A percentile compares a stretch with the other conserved stretches of the same genome.
Evolutionary conservation across 1,139 yeast species (phyloP).

Genomic region (Meyerozyma sp.): DNA sequence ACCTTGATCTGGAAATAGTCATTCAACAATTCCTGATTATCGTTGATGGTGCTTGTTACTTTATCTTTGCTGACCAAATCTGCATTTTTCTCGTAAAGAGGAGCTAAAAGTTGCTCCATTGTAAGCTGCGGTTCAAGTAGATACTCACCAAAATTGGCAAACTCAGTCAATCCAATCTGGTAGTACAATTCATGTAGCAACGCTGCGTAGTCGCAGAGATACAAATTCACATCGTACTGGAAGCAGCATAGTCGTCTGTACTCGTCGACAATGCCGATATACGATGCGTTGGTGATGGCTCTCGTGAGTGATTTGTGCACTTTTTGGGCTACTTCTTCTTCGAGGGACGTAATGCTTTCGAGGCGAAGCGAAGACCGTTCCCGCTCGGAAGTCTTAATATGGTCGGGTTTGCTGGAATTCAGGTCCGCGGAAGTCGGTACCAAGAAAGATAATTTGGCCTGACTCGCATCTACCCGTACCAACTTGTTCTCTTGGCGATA

Average conservation of each 20-base stretch:
- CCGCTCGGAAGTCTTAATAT: slow-evolving; percentile 3
- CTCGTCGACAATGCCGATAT: slow-evolving; percentile 80
- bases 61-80: slow-evolving; percentile 12
- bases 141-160: slow-evolving; percentile 75
- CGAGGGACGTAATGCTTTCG: slow-evolving; percentile 54
- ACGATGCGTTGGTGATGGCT: slow-evolving; percentile 64
- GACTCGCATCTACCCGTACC: slow-evolving; percentile 72
- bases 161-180: slow-evolving; percentile 72
- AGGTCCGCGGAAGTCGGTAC: background rate
- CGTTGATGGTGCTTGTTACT: slow-evolving; percentile 24
- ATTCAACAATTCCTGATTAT: slow-evolving; percentile 67
- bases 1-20: slow-evolving; percentile 69
- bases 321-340: slow-evolving; percentile 41
- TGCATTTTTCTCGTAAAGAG: slow-evolving; percentile 17
- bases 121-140: slow-evolving; percentile 34
- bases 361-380: slow-evolving; percentile 34
- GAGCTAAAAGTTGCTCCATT: slow-evolving; percentile 24
- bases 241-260: slow-evolving; percentile 66
- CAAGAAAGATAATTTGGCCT: slow-evolving; percentile 47
- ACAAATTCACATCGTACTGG: slow-evolving; percentile 75
- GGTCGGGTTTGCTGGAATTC: background rate
- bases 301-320: slow-evolving; percentile 56
- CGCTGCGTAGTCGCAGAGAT: slow-evolving; percentile 75
- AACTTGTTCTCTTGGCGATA: slow-evolving; percentile 55
- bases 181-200: slow-evolving; percentile 68